Base-by-base conservation (phyloP, 2,329 filamentous ascomycete species). In the Colletotrichum acutatum region DNA sequence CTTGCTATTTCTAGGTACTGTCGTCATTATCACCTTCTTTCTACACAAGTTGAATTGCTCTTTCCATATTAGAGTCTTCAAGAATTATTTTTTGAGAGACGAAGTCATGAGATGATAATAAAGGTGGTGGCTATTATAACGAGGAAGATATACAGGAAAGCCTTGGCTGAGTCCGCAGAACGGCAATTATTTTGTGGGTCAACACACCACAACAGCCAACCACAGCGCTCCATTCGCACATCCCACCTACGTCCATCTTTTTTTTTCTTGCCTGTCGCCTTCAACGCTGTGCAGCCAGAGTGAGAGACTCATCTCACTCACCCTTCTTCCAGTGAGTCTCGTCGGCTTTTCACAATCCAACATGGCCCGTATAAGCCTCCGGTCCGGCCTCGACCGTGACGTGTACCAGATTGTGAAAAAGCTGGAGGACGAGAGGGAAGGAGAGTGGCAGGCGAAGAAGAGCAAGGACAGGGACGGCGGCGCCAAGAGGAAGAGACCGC, bases 361-460 rank as follows among this genome's bases (percentile, higher is more conserved):
- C 24, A 72, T 72, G 71, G 34, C 71, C 12, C 69, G 70, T 24
- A 65, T 84, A 42, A 87, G 83, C 49, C 79, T 91, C 46, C 85
- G 86, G 54, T 85, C 88, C 69, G 86, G 88, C 24, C 81, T 94
- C 46, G 93, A 94, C 77, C 87, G 88, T 74, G 93, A 94, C 79
- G 89, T 98, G 74, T 95, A 96, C 80, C 92, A 94, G 79, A 89
- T 97, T 49, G 89, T 97, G 49, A 90, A 90, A 75, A 97, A 95
- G 81, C 86, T 96, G 66, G 88, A 94, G 67, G 92, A 94, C 72
- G 90, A 92, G 66, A 89, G 90, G 66, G 84, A 87, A 60, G 86
- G 87, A 62, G 85, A 85, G 34, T 79, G 52, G 62, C 57, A 28
- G 65, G 73, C 49, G 16, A 65, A 65, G 22, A 72, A 64, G 26